These are phyloP conservation scores for Alternaria angustiovoidea DNA, from an alignment of 2,329 filamentous ascomycete genomes.

Conservation along the genomic window DNA sequence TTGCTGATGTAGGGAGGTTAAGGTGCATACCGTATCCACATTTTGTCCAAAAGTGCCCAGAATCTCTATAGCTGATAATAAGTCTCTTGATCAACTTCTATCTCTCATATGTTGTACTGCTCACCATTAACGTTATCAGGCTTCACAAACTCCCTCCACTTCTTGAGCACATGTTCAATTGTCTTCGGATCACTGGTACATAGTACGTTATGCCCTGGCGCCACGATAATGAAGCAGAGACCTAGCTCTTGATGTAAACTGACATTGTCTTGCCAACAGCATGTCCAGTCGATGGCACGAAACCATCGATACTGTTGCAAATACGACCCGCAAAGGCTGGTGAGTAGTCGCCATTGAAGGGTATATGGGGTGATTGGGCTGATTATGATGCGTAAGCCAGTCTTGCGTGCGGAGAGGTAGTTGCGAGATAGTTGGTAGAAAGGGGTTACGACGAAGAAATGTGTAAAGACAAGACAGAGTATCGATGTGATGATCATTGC, in stretches of 20 bases:
- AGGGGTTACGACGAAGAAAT: conserved; percentile 1
- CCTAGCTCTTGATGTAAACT: conserved; percentile 23
- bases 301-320: conserved; percentile 21
- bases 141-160: conserved; percentile 34
- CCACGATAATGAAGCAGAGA: conserved; percentile 25
- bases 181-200: conserved; percentile 26
- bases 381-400: conserved; percentile 23
- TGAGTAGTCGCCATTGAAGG: conserved; percentile 19
- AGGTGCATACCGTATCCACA: conserved; percentile 32
- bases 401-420: conserved; percentile 23
- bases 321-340: neutral
- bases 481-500: conserved; percentile 11
- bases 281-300: conserved; percentile 24
- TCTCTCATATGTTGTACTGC: neutral
- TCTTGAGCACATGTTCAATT: conserved; percentile 22
- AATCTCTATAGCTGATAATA: conserved; percentile 8
- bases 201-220: conserved; percentile 21
- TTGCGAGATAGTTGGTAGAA: conserved; percentile 19
- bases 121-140: conserved; percentile 30
- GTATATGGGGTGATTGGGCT: conserved; percentile 28
- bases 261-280: conserved; percentile 26
- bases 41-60: conserved; percentile 31
- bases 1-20: neutral
- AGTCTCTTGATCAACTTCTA: neutral
- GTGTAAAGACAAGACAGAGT: conserved; percentile 8